These are phyloP conservation scores for Paraconiothyrium sp. DNA, from an alignment of 2,329 filamentous ascomycete genomes.

Conservation along the genomic window DNA sequence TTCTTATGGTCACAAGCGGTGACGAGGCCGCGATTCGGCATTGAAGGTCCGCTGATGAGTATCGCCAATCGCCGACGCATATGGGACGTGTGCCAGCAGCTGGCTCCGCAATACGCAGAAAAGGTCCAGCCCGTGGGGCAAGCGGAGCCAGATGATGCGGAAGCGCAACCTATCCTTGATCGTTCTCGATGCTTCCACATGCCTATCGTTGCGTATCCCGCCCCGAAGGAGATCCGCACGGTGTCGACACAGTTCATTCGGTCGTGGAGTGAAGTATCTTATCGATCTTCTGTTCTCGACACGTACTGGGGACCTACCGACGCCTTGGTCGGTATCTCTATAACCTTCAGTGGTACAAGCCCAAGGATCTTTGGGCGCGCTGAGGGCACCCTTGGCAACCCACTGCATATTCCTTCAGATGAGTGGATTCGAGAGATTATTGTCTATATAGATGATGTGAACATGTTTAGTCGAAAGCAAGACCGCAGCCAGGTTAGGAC, in stretches of 20 bases:
- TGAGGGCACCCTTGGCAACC: background rate
- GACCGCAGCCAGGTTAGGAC: background rate
- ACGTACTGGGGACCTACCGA: background rate
- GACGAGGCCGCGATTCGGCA: constrained; percentile 22
- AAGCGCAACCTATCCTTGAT: constrained; percentile 2
- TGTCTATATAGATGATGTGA: background rate
- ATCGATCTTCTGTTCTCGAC: background rate
- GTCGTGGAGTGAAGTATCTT: background rate
- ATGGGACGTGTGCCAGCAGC: constrained; percentile 21
- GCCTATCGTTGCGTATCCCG: background rate
- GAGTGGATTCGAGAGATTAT: constrained; percentile 8
- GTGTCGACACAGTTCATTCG: background rate
- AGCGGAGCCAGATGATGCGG: background rate
- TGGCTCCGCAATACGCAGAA: constrained; percentile 1
- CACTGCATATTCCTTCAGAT: background rate
- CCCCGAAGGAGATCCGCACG: background rate
- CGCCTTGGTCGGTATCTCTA: constrained; percentile 3
- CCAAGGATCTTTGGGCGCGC: constrained; percentile 4
- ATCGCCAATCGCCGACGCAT: constrained; percentile 39
- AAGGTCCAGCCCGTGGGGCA: background rate
- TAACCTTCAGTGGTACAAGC: background rate
- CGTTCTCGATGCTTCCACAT: background rate
- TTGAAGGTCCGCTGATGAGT: constrained; percentile 31
- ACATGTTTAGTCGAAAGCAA: constrained; percentile 1
- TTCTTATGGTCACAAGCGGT: constrained; percentile 28